Conservation (phyloP, 176 grass and related monocot genomes). For the Tillandsia fasciculata region DNA sequence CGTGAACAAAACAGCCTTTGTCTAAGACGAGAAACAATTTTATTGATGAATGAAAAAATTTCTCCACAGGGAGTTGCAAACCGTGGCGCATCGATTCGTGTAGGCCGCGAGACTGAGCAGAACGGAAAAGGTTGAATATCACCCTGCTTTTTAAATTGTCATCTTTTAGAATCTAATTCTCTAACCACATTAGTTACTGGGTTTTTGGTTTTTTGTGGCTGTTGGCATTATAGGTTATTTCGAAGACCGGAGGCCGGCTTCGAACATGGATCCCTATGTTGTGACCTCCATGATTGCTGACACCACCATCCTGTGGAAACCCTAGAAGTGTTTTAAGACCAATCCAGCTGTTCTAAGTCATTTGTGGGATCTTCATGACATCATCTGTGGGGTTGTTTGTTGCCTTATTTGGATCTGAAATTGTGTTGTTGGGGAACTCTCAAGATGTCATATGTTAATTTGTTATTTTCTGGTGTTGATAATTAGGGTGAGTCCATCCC, state of each 20-base stretch:
- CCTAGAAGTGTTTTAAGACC: conserved; percentile 5
- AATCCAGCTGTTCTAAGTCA: neutral
- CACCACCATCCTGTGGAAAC: conserved; percentile 75
- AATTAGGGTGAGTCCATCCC: too few species aligned
- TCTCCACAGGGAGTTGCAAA: conserved; percentile 69
- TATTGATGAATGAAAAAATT: too few species aligned
- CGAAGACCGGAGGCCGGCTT: conserved; percentile 95
- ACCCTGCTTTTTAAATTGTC: neutral
- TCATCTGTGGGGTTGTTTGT: neutral
- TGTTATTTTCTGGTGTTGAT: too few species aligned
- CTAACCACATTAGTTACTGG: neutral
- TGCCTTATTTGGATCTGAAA: too few species aligned
- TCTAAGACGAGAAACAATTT: too few species aligned
- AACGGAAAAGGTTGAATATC: conserved; percentile 63
- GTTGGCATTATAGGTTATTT: conserved; percentile 50
- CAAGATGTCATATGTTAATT: too few species aligned
- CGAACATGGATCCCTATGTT: conserved; percentile 97
- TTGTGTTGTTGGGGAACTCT: too few species aligned
- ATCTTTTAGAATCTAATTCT: neutral
- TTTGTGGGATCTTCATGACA: neutral
- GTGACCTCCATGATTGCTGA: conserved; percentile 91
- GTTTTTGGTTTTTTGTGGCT: neutral
- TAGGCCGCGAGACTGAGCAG: conserved; percentile 83
- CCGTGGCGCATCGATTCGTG: conserved; percentile 86
- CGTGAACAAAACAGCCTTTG: too few species aligned